Evolutionary conservation across 2,329 filamentous ascomycete genomes (phyloP).

Genomic region (Fusarium verrucosum): DNA sequence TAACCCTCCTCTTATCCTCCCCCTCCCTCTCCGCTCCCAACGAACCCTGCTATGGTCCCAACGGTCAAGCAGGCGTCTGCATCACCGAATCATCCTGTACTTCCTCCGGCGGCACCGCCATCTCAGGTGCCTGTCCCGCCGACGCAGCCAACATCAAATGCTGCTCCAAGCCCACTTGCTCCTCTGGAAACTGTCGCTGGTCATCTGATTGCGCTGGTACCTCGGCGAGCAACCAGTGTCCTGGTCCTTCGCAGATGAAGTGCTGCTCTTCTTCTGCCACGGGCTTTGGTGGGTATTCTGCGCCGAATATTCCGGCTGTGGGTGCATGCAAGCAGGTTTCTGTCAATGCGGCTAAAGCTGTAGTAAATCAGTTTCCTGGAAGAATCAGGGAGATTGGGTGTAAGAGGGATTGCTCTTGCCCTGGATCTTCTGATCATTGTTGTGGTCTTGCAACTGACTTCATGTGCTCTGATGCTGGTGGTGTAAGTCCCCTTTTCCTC

Average conservation of each 20-base stretch:
- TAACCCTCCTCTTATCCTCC: conserved; percentile 27
- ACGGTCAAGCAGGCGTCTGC: conserved; percentile 49
- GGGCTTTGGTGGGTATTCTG: conserved; percentile 50
- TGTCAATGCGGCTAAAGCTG: conserved; percentile 48
- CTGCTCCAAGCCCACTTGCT: conserved; percentile 54
- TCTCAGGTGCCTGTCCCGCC: conserved; percentile 51
- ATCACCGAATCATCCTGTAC: conserved; percentile 50
- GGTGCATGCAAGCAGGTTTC: conserved; percentile 51
- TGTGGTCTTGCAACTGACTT: conserved; percentile 52
- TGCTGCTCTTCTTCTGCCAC: conserved; percentile 49
- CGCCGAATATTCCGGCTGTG: conserved; percentile 48
- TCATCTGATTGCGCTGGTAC: conserved; percentile 50
- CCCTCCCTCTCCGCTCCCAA: conserved; percentile 43
- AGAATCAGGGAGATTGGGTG: conserved; percentile 50
- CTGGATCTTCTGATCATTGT: conserved; percentile 50
- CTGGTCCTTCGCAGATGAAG: conserved; percentile 51
- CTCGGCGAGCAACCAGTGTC: conserved; percentile 47
- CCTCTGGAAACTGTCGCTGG: conserved; percentile 52
- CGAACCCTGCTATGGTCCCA: conserved; percentile 47
- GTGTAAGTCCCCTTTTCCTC: conserved; percentile 46
- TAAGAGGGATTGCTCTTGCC: conserved; percentile 47
- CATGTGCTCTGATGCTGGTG: conserved; percentile 52
- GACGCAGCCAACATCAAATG: conserved; percentile 53
- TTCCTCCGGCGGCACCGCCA: conserved; percentile 50
- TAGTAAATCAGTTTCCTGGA: conserved; percentile 50